phyloP scores from a whole-genome alignment of 2,329 filamentous ascomycete species.

The Penicillium sclerotiorum region DNA sequence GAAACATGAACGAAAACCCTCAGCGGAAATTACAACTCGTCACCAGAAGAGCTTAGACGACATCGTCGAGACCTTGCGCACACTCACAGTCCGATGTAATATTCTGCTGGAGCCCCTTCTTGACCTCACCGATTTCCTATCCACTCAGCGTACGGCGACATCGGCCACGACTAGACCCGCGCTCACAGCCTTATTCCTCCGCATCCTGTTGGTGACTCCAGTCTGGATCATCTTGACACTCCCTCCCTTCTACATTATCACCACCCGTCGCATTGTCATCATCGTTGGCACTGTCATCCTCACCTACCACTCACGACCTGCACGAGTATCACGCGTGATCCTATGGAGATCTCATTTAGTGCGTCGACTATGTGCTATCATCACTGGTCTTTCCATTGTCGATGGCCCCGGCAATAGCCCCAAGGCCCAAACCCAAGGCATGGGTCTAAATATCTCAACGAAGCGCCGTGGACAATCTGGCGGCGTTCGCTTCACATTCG shows the following conservation, averaged over 20 bases:
- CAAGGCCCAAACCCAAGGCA: slow-evolving; percentile 47
- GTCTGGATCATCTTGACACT: slow-evolving; percentile 83
- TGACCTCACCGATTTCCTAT: slow-evolving; percentile 88
- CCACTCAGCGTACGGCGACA: slow-evolving; percentile 85
- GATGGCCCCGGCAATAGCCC: slow-evolving; percentile 25
- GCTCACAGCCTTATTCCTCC: slow-evolving; percentile 83
- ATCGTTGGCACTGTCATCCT: slow-evolving; percentile 81
- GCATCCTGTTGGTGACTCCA: slow-evolving; percentile 84
- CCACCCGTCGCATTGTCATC: slow-evolving; percentile 80
- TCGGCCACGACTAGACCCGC: slow-evolving; percentile 89
- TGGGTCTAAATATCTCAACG: slow-evolving; percentile 51
- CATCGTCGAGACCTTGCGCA: slow-evolving; percentile 89
- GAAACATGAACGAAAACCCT: slow-evolving; percentile 56
- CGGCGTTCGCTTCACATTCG: slow-evolving; percentile 93
- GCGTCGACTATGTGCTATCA: slow-evolving; percentile 66
- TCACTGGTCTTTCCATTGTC: slow-evolving; percentile 78
- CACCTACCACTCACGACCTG: slow-evolving; percentile 89
- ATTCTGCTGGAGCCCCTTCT: slow-evolving; percentile 87
- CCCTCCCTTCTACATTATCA: slow-evolving; percentile 81
- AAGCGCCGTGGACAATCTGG: slow-evolving; percentile 57
- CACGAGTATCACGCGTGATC: slow-evolving; percentile 80
- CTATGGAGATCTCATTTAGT: slow-evolving; percentile 85
- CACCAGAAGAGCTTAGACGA: slow-evolving; percentile 96
- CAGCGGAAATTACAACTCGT: slow-evolving; percentile 67
- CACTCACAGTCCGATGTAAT: slow-evolving; percentile 89